Conservation (phyloP, 2,329 filamentous ascomycete genomes). For the Didymella sp. region DNA sequence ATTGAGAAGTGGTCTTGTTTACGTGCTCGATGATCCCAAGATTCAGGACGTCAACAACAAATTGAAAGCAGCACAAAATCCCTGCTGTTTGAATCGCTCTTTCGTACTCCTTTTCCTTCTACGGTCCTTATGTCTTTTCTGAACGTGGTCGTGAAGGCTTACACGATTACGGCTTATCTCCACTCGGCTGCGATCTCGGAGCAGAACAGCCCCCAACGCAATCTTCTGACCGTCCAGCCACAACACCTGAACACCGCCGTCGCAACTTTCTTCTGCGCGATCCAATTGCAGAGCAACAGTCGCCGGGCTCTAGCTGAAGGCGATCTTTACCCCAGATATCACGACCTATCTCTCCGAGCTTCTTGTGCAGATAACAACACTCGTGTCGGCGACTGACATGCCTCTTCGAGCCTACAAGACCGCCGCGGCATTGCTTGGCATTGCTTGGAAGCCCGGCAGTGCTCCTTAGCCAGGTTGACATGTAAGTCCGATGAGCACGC, state of each 20-base stretch:
- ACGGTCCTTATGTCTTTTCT: neutral
- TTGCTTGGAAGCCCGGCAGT: slow-evolving; percentile 14
- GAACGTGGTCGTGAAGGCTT: neutral
- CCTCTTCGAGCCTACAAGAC: slow-evolving; percentile 15
- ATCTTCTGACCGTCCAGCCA: neutral
- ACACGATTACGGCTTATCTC: neutral
- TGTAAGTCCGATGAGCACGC: slow-evolving; percentile 8
- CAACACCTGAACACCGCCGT: neutral
- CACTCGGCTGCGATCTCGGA: slow-evolving; percentile 4
- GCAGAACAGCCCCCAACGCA: neutral
- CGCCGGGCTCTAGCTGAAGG: neutral
- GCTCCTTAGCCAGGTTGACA: slow-evolving; percentile 6
- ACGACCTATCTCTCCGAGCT: slow-evolving; percentile 19
- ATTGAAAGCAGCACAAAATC: too few species aligned
- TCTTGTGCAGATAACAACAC: neutral
- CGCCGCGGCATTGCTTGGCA: slow-evolving; percentile 21
- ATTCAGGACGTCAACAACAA: too few species aligned
- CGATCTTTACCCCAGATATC: slow-evolving; percentile 7
- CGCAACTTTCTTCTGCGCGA: neutral
- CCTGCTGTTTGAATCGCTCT: too few species aligned
- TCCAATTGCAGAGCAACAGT: neutral
- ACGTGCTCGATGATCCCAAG: too few species aligned
- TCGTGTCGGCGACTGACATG: slow-evolving; percentile 10
- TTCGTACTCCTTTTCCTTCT: neutral
- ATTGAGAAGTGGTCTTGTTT: too few species aligned